These are phyloP conservation scores for Kockiozyma suomiensis DNA, from an alignment of 805 yeast species.

Conservation along the genomic window DNA sequence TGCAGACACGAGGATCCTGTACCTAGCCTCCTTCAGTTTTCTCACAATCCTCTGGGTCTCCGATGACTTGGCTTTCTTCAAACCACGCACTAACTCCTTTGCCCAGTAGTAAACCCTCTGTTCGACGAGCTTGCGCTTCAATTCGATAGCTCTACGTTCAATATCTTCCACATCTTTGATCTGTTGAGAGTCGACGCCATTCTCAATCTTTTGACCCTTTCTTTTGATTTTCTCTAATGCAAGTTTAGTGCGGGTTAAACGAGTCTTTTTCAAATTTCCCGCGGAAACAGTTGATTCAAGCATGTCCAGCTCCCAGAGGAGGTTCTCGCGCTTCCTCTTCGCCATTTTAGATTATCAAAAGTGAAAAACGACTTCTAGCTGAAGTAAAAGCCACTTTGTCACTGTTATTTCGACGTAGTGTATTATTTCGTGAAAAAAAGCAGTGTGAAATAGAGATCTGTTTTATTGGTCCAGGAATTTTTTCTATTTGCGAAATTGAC, in stretches of 20 bases:
- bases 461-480: not conserved
- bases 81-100: conserved; percentile 36
- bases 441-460: too few relatives aligned
- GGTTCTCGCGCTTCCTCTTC: conserved; percentile 39
- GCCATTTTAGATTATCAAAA: not conserved
- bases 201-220: conserved; percentile 22
- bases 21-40: conserved; percentile 37
- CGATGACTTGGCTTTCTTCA: conserved; percentile 41
- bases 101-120: conserved; percentile 41
- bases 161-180: not conserved
- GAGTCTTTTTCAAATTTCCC: conserved; percentile 27
- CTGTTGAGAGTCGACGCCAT: not conserved
- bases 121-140: conserved; percentile 39
- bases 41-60: conserved; percentile 42
- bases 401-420: too few relatives aligned
- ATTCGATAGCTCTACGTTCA: conserved; percentile 15
- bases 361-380: too few relatives aligned
- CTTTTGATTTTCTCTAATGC: conserved; percentile 33
- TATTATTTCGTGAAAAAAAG: too few relatives aligned
- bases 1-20: conserved; percentile 1
- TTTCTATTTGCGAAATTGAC: not conserved
- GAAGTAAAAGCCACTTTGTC: too few relatives aligned
- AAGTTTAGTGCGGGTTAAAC: conserved; percentile 40
- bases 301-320: conserved; percentile 44
- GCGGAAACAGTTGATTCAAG: conserved; percentile 42